Conservation (phyloP, 1,284 basidiomycete species). For the Vanrija sp. region DNA sequence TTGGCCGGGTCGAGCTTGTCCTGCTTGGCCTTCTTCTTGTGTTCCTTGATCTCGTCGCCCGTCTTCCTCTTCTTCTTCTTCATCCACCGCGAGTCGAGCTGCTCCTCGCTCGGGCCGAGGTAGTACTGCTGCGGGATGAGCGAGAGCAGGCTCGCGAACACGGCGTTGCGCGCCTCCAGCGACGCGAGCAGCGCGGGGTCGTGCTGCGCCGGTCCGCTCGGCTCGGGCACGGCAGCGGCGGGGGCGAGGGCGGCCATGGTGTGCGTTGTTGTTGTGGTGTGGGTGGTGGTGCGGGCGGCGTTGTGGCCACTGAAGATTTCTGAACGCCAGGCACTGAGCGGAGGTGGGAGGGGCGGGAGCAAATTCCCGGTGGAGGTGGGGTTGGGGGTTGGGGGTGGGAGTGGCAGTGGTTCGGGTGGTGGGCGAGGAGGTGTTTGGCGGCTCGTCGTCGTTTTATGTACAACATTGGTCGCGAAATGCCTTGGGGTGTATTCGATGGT, state of each 20-base stretch:
- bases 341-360: too few relatives aligned
- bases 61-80: conserved; percentile 84
- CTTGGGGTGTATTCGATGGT: too few relatives aligned
- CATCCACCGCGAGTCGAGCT: conserved; percentile 71
- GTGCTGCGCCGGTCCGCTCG: neutral
- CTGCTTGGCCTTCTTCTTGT: conserved; percentile 73
- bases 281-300: neutral
- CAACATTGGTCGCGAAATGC: neutral
- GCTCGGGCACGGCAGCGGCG: neutral
- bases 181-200: conserved; percentile 50
- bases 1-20: conserved; percentile 91
- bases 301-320: too few relatives aligned
- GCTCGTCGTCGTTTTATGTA: neutral
- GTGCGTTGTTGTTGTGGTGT: neutral
- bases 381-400: neutral
- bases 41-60: conserved; percentile 78
- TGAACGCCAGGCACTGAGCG: too few relatives aligned
- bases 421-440: neutral
- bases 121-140: conserved; percentile 88
- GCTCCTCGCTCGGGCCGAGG: conserved; percentile 65
- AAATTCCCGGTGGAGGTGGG: too few relatives aligned
- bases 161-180: conserved; percentile 73
- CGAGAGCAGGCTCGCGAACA: conserved; percentile 72
- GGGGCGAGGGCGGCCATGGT: conserved; percentile 8
- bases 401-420: neutral